Conservation (phyloP, 2,329 filamentous ascomycete genomes). For the Huntiella abstrusa region DNA sequence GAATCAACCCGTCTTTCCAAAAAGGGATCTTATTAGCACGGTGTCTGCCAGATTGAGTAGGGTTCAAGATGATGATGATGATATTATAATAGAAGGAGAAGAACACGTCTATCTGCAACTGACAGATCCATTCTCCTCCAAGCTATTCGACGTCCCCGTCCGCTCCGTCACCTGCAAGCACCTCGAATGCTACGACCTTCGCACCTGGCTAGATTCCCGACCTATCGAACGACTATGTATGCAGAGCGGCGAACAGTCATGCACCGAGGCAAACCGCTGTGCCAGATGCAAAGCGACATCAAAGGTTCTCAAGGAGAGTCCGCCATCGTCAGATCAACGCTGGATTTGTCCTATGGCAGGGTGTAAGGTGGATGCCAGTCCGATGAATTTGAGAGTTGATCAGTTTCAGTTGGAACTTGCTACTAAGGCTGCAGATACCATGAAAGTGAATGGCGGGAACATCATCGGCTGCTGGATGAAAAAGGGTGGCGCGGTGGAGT, state of each 20-base stretch:
- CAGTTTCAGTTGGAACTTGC: neutral
- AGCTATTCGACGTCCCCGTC: constrained; percentile 51
- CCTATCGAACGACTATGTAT: constrained; percentile 24
- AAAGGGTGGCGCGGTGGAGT: no score
- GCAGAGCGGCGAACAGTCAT: neutral
- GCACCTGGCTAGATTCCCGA: constrained; percentile 58
- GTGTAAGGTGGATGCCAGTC: constrained; percentile 5
- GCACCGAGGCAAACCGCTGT: neutral
- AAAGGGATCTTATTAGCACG: constrained; percentile 10
- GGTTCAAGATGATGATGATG: neutral
- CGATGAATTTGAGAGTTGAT: neutral
- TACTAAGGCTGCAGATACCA: neutral
- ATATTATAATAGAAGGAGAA: constrained; percentile 23
- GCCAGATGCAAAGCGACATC: neutral
- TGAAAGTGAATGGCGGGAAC: no score
- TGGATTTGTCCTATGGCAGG: constrained; percentile 8
- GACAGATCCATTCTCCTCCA: constrained; percentile 46
- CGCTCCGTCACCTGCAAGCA: constrained; percentile 55
- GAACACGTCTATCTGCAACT: constrained; percentile 41
- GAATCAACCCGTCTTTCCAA: constrained; percentile 21
- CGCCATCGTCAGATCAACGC: neutral
- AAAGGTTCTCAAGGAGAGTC: neutral
- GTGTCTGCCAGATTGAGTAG: neutral
- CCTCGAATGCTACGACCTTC: constrained; percentile 76
- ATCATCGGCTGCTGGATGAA: no score